Conservation (phyloP, 2,329 filamentous ascomycete species). For the Colletotrichum aenigma region DNA sequence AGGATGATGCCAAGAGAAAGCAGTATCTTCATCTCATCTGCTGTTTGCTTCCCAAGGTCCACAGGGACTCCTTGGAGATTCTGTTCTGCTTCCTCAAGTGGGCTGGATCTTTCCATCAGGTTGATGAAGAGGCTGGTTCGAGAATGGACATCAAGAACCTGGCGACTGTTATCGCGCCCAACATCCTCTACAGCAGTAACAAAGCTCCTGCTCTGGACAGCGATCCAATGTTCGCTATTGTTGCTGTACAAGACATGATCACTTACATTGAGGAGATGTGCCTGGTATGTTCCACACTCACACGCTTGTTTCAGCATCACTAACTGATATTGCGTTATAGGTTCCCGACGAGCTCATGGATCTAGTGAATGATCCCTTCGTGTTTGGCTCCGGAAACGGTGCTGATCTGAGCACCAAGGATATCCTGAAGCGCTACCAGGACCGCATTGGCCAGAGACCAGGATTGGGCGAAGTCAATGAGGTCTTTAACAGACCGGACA, state of each 20-base stretch:
- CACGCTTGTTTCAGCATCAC: constrained; percentile 18
- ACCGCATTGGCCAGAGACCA: constrained; percentile 68
- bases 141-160: constrained; percentile 99
- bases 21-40: constrained; percentile 89
- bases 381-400: constrained; percentile 76
- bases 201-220: constrained; percentile 74
- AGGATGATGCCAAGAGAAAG: constrained; percentile 79
- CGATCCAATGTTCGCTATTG: constrained; percentile 91
- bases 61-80: constrained; percentile 93
- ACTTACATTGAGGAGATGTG: constrained; percentile 96
- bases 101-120: constrained; percentile 95
- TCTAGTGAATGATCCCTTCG: constrained; percentile 79
- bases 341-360: constrained; percentile 91
- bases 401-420: constrained; percentile 96
- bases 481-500: constrained; percentile 60
- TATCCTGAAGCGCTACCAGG: constrained; percentile 91
- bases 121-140: constrained; percentile 95
- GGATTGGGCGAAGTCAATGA: constrained; percentile 61
- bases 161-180: constrained; percentile 95
- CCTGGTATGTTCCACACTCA: constrained; percentile 64
- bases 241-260: constrained; percentile 90
- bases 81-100: constrained; percentile 96
- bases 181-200: constrained; percentile 79
- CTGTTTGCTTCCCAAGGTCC: constrained; percentile 88
- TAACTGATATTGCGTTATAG: constrained; percentile 48